Base-by-base conservation (phyloP, 225 moss, liverwort and hornwort species). In the Bryoerythrophyllum caledonicum region DNA sequence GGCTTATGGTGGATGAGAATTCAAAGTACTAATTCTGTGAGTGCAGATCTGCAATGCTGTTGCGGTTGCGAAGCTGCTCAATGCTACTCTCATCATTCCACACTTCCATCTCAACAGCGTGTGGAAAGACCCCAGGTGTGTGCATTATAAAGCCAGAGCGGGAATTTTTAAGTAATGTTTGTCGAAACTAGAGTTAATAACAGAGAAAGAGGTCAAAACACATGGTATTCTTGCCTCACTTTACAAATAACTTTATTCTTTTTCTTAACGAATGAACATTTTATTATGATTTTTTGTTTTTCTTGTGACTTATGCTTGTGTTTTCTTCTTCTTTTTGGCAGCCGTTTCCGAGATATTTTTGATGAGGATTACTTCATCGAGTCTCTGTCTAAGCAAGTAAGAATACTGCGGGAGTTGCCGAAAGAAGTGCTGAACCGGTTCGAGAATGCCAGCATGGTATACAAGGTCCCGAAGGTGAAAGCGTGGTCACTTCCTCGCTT, bases 61-160 rank as follows among this genome's bases (percentile, higher is more conserved):
- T 63, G 99, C 99, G 7, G 93, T 99, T 61, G 99, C 99, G 26
- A 82, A 87, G 63, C 81, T 99, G 64, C 84, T 95, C 82, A 99
- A 99, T 68, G 93, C 99, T 60, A 99, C 99, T 17, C 90, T 99
- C 27, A 84, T 99, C 43, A 90, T 95, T 40, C 99, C 99, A 48
- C 93, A 90, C 62, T 99, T 99, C 56, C 99, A 99, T 84, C 88
- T 99, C 61, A 99, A 99, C 79, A 95, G 93, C 76, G 99, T 99
- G 40, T 99, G 99, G 99, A 91, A 93, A 82, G 99, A 99, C 78
- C 91, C 89, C 65, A 97, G 97, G 97, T 97, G 72, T 77, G 38
- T 38, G 38, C 38, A 38, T 38, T 38, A 38, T 38, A 38, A 10
- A 38, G 9, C 38, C 2, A 38, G 38, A 38, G 38, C 38, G 38